These are phyloP conservation scores for Calophaca sinica DNA, from an alignment of 306 rosid genomes.

Conservation along the genomic window DNA sequence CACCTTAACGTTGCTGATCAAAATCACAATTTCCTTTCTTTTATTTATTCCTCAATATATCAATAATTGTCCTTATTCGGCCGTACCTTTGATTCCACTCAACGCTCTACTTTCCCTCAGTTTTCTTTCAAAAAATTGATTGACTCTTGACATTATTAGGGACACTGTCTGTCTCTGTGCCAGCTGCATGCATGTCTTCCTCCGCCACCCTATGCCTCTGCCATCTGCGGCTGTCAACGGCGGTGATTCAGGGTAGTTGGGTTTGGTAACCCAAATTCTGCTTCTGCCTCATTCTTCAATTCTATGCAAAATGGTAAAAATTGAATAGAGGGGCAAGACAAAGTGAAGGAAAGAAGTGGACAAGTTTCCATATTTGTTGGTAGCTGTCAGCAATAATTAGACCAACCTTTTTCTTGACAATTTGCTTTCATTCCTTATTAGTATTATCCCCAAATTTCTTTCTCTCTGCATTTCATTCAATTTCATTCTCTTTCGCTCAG, in stretches of 20 bases:
- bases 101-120: constrained; percentile 23
- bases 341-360: constrained; percentile 19
- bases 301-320: neutral
- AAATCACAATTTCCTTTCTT: no score
- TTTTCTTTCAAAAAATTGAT: neutral
- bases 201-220: constrained; percentile 48
- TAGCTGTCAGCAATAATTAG: constrained; percentile 22
- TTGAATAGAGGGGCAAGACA: neutral
- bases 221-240: constrained; percentile 33
- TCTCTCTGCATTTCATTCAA: constrained; percentile 12
- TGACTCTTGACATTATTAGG: constrained; percentile 17
- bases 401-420: constrained; percentile 26
- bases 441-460: constrained; percentile 9
- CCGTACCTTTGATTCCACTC: constrained; percentile 48
- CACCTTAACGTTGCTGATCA: no score
- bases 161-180: neutral
- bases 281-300: neutral
- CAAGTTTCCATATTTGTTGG: constrained; percentile 43
- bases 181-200: constrained; percentile 13
- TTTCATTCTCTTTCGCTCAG: constrained; percentile 35
- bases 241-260: constrained; percentile 10
- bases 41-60: no score
- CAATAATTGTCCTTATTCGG: constrained; percentile 26
- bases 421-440: constrained; percentile 37
- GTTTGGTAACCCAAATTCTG: neutral